These are phyloP conservation scores for Citrullus colocynthis DNA, from an alignment of 306 rosid genomes.

Conservation along the genomic window DNA sequence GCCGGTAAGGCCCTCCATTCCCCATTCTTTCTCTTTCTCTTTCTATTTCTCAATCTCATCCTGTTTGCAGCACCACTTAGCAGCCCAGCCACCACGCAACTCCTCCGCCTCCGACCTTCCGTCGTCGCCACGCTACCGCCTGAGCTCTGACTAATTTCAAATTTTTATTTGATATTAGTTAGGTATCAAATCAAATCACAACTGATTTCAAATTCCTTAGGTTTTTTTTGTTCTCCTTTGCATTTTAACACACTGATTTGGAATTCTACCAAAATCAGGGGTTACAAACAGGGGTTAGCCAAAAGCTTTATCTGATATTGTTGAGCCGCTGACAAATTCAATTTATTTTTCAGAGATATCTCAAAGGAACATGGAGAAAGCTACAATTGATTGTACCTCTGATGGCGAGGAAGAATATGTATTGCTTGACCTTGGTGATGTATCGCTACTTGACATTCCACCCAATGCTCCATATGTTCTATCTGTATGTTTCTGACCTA, in stretches of 20 bases:
- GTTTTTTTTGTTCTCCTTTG: not conserved
- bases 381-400: conserved; percentile 8
- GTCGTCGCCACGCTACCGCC: too few species aligned
- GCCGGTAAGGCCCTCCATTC: too few species aligned
- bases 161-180: too few species aligned
- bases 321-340: not conserved
- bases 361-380: conserved; percentile 31
- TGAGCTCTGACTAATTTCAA: too few species aligned
- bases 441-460: conserved; percentile 39
- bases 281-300: not conserved
- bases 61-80: too few species aligned
- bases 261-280: not conserved
- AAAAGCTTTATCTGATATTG: not conserved
- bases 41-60: too few species aligned
- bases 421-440: conserved; percentile 50
- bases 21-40: too few species aligned
- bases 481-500: conserved; percentile 27
- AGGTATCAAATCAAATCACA: too few species aligned
- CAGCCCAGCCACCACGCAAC: too few species aligned
- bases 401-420: conserved; percentile 56
- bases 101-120: too few species aligned
- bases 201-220: too few species aligned
- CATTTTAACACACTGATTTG: not conserved
- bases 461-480: conserved; percentile 65
- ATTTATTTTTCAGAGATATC: not conserved